Evolutionary conservation across 345 rosid genomes (phyloP), one percentile per base, ranked within the genome.

Genomic region (Raphanus sativus): DNA sequence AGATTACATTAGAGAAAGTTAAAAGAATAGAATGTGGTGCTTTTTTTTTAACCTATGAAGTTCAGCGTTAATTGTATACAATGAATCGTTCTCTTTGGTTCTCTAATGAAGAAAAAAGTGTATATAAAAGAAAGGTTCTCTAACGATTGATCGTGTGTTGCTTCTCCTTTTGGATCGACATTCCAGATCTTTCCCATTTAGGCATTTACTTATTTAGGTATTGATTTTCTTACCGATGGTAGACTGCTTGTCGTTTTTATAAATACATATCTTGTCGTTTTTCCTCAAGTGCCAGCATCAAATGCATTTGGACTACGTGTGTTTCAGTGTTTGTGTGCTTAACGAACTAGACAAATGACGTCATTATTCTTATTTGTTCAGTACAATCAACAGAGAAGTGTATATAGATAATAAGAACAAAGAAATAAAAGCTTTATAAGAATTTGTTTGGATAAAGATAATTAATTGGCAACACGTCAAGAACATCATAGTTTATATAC

Each of bases 401-500:
- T 21, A 21, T 1, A 21, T 21, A 21, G 62, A n/a, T 32, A 72
- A 3, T 32, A 65, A 60, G 40, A 72, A 12, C 26, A 64, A 59
- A 65, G 9, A 34, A 71, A 48, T 13, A 30, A 28, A 59, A 34
- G 4, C 3, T 9, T 12, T 73, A 12, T 26, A 61, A 50, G 74
- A 62, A 73, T 61, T 54, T 62, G 40, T 64, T 69, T 70, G 79
- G 79, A 80, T 80, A 74, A 80, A 75, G 62, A 55, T 69, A 80
- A 80, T 63, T 63, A 42, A 50, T 75, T 69, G 72, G 66, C 76
- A 75, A 75, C 79, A 80, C 79, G 82, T 58, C 79, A 80, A 80
- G 82, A 58, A 65, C 34, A n/a, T 69, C 75, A 63, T 36, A 54
- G 65, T 38, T 79, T 32, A 69, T 79, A 74, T 45, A 68, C 79